Evolutionary conservation across 2,329 filamentous ascomycete genomes (phyloP).

Genomic region (Lojkania enalia): DNA sequence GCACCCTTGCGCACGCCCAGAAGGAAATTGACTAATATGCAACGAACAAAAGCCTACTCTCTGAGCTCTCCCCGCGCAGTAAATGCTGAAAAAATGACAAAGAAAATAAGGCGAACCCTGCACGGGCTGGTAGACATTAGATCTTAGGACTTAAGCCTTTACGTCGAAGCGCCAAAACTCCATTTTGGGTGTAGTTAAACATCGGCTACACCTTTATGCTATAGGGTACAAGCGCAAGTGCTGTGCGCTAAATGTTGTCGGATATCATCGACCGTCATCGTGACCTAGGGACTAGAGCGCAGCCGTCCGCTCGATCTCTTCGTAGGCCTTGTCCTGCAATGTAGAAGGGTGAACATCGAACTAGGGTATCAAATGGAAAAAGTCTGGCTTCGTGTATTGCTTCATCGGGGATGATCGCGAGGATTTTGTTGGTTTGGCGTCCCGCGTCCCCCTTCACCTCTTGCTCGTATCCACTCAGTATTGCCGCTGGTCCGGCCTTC

Average conservation of each 20-base stretch:
- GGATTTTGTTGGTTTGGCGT: constrained; percentile 43
- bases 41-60: constrained; percentile 8
- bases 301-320: no score
- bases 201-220: constrained; percentile 22
- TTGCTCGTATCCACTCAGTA: constrained; percentile 41
- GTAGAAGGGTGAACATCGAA: constrained; percentile 2
- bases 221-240: constrained; percentile 39
- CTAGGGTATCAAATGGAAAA: constrained; percentile 10
- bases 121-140: constrained; percentile 38
- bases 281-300: neutral
- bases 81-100: constrained; percentile 24
- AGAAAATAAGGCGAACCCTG: constrained; percentile 31
- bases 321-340: no score
- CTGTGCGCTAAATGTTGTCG: constrained; percentile 21
- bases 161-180: constrained; percentile 37
- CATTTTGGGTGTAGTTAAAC: constrained; percentile 30
- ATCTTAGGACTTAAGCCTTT: constrained; percentile 30
- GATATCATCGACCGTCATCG: constrained; percentile 9
- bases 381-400: constrained; percentile 2
- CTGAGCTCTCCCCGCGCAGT: constrained; percentile 17
- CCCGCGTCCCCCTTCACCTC: constrained; percentile 42
- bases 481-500: constrained; percentile 49
- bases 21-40: constrained; percentile 24
- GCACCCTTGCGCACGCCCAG: constrained; percentile 20
- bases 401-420: constrained; percentile 43